A percentile compares a stretch with the other conserved stretches of the same genome.
Evolutionary conservation across 352 stramenopile species (phyloP).

Genomic region (Vaucheria bursata): DNA sequence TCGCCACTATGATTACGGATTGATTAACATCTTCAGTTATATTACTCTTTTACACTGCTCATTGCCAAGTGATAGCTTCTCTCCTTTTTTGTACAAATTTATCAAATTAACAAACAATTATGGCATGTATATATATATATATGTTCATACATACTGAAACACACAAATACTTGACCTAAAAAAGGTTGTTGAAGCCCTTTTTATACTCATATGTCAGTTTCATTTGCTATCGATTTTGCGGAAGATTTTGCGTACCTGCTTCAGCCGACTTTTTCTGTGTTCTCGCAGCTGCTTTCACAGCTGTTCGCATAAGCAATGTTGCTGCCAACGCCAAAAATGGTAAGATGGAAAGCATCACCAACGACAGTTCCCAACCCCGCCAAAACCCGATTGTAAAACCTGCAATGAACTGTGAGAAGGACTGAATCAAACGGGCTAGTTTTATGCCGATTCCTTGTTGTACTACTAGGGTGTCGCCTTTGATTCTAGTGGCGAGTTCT

Average conservation of each 20-base stretch:
- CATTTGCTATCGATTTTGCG: too few relatives aligned
- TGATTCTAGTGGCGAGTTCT: conserved; percentile 46
- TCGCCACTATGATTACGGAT: too few relatives aligned
- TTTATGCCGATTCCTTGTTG: conserved; percentile 47
- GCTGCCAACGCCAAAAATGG: conserved; percentile 30
- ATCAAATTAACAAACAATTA: not conserved
- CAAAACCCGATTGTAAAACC: conserved; percentile 46
- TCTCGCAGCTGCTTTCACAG: conserved; percentile 12
- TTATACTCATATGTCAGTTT: too few relatives aligned
- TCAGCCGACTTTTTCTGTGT: conserved; percentile 41
- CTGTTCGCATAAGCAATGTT: conserved; percentile 20
- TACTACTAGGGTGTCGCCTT: conserved; percentile 46
- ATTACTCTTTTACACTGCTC: not conserved
- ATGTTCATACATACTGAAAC: too few relatives aligned
- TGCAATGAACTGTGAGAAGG: conserved; percentile 36
- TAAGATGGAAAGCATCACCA: conserved; percentile 46
- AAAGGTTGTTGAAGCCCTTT: too few relatives aligned
- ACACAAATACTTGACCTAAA: too few relatives aligned
- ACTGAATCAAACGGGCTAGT: conserved; percentile 43
- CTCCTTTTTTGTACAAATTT: not conserved
- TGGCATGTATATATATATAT: too few relatives aligned
- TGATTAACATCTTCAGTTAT: not conserved
- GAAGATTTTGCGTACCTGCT: conserved; percentile 21
- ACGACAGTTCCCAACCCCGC: conserved; percentile 37
- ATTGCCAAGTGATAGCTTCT: not conserved